A percentile compares a stretch with the other conserved stretches of the same genome.
Evolutionary conservation across 1,284 basidiomycete species (phyloP).

Genomic region (Vanrija sp.): DNA sequence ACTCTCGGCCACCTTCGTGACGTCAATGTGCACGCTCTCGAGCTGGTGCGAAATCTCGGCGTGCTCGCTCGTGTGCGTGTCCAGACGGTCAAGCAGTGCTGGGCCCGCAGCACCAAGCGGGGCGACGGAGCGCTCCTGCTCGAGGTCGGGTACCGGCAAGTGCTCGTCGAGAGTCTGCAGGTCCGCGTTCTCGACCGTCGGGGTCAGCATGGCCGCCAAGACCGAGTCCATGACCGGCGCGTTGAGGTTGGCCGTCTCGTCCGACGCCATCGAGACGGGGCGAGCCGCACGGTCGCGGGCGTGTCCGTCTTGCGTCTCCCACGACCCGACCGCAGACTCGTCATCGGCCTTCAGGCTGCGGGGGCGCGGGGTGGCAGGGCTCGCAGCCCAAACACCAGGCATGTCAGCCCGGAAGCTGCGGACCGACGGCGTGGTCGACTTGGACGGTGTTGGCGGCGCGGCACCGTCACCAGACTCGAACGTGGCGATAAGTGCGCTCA

Average conservation of each 20-base stretch:
- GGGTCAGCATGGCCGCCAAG: not conserved
- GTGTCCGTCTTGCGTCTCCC: not conserved
- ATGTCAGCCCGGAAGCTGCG: too few species aligned
- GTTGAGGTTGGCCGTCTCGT: not conserved
- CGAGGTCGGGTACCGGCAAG: not conserved
- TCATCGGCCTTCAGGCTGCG: too few species aligned
- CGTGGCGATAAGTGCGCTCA: too few species aligned
- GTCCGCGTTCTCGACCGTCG: too few species aligned
- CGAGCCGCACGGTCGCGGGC: not conserved
- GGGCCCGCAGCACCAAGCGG: not conserved
- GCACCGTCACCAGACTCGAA: too few species aligned
- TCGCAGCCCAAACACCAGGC: too few species aligned
- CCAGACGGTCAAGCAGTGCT: conserved; percentile 23
- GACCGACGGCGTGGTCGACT: too few species aligned
- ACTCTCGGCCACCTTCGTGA: conserved; percentile 13
- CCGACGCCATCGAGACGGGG: not conserved
- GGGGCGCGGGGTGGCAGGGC: too few species aligned
- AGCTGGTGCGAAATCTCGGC: conserved; percentile 21
- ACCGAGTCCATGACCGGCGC: not conserved
- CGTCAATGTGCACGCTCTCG: conserved; percentile 23
- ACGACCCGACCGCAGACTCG: not conserved
- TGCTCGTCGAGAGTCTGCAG: not conserved
- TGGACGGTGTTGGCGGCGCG: too few species aligned
- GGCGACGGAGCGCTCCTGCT: not conserved
- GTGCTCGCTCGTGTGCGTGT: conserved; percentile 28